Evolutionary conservation across 1,284 basidiomycete species (phyloP), one percentile per base, ranked within the genome.

Genomic region (Cystobasidium slooffiae): DNA sequence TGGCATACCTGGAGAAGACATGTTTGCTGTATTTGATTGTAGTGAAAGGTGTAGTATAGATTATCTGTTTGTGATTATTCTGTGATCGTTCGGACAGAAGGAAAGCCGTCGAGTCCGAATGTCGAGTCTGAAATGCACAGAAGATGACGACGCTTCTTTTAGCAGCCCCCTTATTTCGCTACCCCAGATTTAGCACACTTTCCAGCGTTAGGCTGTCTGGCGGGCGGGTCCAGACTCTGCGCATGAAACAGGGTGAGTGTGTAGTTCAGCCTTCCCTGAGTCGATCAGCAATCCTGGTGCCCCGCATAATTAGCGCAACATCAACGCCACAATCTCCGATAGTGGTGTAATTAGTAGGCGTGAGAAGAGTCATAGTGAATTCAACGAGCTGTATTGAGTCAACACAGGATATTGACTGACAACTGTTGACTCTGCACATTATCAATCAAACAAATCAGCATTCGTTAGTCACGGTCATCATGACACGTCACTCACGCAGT

Each of bases 1-100:
- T 6, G 7, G 51, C 66, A 22, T 58, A 51, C 66, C 66, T 55
- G 66, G 66, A 56, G 66, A 68, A 37, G 66, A 68, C 66, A 68
- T 68, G 52, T 14, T 37, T 55, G 51, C 6, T n/a, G 37, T 46
- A 41, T 3, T 10, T 56, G 49, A 3, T 51, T 12, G 64, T 52
- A 18, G 46, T 52, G 31, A 14, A 12, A 18, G 49, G 22, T 58
- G 52, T 43, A 44, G 64, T 66, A 47, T 43, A 6, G n/a, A 5
- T 47, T 47, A 9, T 51, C 52, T 53, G 62, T 22, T 16, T 64
- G 61, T 39, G 61, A n/a, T n/a, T n/a, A n/a, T n/a, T n/a, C n/a
- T n/a, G n/a, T n/a, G n/a, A n/a, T n/a, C 9, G 31, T 63, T 22
- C 43, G 61, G 47, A 51, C 44, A 49, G 44, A 63, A 20, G 61